Percentiles rank a stretch among this genome's conserved stretches.
These are phyloP conservation scores for Penicillium soppii DNA, from an alignment of 495 filamentous ascomycete species.

Conservation along the genomic window DNA sequence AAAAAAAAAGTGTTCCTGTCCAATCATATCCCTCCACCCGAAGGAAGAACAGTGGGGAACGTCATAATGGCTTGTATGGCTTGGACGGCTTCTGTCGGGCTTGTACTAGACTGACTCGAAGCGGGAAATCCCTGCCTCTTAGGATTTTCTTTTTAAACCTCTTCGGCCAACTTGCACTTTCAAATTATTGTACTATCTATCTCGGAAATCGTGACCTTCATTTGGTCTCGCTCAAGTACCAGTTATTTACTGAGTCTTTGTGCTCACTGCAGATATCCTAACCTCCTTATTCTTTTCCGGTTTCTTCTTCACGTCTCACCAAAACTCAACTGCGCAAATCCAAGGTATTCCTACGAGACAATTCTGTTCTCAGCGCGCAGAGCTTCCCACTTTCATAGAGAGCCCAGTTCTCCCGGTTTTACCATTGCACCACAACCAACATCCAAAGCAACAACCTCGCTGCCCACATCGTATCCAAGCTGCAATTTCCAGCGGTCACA, in stretches of 20 bases:
- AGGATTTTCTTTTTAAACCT: background rate
- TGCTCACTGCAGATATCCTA: background rate
- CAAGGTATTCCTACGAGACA: background rate
- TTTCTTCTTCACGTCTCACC: too few species aligned
- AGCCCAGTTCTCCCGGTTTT: background rate
- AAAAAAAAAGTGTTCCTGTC: background rate
- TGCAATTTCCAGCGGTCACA: background rate
- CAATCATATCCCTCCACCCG: background rate
- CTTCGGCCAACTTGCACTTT: background rate
- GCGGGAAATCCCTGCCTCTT: background rate
- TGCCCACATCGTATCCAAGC: background rate
- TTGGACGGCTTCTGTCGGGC: too few species aligned
- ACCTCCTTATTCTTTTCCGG: background rate
- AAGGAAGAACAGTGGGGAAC: background rate
- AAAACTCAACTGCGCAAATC: background rate
- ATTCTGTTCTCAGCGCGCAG: background rate
- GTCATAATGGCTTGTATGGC: background rate
- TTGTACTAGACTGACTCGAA: background rate
- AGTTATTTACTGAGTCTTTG: background rate
- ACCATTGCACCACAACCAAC: background rate
- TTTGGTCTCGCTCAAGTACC: background rate
- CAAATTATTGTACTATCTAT: background rate
- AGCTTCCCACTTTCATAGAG: background rate
- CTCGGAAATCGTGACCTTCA: background rate
- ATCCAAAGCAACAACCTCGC: background rate